phyloP scores from a whole-genome alignment of 2,329 filamentous ascomycete genomes.

The Cordyceps tenuipes region DNA sequence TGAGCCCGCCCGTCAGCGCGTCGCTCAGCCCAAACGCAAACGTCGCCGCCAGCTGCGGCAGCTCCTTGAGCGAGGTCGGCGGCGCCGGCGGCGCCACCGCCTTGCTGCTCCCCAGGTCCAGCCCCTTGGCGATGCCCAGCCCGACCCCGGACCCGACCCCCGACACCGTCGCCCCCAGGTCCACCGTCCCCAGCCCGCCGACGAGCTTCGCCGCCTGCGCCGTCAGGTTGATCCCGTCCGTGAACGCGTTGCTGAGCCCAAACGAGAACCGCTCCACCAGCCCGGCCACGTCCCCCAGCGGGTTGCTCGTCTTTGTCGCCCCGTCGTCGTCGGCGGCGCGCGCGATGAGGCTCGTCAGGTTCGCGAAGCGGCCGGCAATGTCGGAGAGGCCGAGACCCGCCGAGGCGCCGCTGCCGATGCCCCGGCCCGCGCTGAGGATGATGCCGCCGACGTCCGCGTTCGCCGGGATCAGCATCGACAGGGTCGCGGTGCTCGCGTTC shows the following conservation, averaged over 20 bases:
- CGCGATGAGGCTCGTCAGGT: not conserved
- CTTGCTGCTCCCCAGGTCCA: slow-evolving; percentile 13
- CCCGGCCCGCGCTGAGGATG: not conserved
- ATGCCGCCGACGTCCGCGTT: not conserved
- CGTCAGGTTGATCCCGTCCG: slow-evolving; percentile 10
- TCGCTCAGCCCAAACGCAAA: slow-evolving; percentile 19
- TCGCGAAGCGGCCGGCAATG: not conserved
- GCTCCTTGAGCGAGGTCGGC: slow-evolving; percentile 8
- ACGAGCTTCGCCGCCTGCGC: slow-evolving; percentile 5
- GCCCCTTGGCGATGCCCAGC: slow-evolving; percentile 14
- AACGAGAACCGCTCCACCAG: slow-evolving; percentile 4
- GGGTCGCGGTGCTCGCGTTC: not conserved
- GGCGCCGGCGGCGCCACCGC: not conserved
- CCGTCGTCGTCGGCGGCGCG: too few relatives aligned
- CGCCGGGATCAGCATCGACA: not conserved
- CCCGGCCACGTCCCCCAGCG: not conserved
- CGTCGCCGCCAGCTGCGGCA: slow-evolving; percentile 15
- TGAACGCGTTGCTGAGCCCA: slow-evolving; percentile 1
- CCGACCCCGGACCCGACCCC: slow-evolving; percentile 16
- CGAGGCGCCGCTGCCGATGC: not conserved
- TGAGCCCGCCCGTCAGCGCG: slow-evolving; percentile 15
- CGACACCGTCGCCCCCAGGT: slow-evolving; percentile 14
- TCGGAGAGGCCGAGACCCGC: not conserved
- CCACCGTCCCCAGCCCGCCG: slow-evolving; percentile 5
- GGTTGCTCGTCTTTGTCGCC: not conserved